A percentile compares a stretch with the other conserved stretches of the same genome.
phyloP scores from a whole-genome alignment of 345 rosid species.

The Hibiscus trionum region DNA sequence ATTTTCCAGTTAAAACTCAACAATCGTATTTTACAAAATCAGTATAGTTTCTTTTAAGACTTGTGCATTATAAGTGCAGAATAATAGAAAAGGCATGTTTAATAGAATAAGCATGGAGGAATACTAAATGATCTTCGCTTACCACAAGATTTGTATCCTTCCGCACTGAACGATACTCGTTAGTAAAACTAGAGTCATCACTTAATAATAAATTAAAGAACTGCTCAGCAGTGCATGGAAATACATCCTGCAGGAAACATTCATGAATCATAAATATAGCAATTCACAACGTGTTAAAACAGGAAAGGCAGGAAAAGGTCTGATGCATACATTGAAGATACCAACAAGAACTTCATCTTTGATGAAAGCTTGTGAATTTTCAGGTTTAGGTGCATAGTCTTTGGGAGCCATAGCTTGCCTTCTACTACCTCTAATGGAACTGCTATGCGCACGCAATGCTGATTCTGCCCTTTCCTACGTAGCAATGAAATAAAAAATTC shows the following conservation, averaged over 20 bases:
- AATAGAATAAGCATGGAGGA: background rate
- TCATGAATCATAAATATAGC: constrained; percentile 9
- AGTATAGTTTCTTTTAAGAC: background rate
- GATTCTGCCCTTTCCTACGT: constrained; percentile 81
- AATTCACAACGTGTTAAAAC: background rate
- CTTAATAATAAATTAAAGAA: constrained; percentile 48
- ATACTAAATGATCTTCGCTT: constrained; percentile 23
- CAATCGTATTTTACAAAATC: background rate
- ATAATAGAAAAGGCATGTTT: background rate
- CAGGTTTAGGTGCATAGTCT: constrained; percentile 40
- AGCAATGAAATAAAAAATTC: background rate
- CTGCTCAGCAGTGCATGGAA: constrained; percentile 73
- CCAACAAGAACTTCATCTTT: constrained; percentile 45
- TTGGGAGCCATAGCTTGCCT: constrained; percentile 35
- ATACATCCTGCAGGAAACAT: constrained; percentile 47
- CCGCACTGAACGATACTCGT: constrained; percentile 58
- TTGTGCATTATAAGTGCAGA: background rate
- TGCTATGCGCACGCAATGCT: constrained; percentile 88
- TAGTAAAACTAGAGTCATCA: constrained; percentile 59
- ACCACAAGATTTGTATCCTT: constrained; percentile 76
- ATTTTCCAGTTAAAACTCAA: background rate
- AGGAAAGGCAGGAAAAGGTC: constrained; percentile 9
- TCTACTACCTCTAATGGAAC: constrained; percentile 59
- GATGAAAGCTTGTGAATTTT: constrained; percentile 56
- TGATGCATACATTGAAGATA: constrained; percentile 51